Evolutionary conservation across 140 eudicot species (phyloP), one percentile per base, ranked within the genome.

Genomic region (Senecio squalidus): DNA sequence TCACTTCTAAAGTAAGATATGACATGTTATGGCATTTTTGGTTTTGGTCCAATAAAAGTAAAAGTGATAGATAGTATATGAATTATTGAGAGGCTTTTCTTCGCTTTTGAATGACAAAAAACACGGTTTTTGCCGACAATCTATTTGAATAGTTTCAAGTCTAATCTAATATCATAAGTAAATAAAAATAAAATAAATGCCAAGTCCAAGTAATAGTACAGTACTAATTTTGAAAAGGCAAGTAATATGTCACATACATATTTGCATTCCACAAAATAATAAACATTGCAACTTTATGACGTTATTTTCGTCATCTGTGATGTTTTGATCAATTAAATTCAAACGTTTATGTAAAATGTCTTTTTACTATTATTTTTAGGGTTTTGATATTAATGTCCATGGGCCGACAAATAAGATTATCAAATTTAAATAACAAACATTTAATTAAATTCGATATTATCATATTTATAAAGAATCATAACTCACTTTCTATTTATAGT

Each of bases 71-170:
- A n/a, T n/a, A n/a, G n/a, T n/a, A n/a, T n/a, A n/a, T n/a, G 11
- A 25, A 25, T 44, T 26, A 43, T 62, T 17, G 33, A 14, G 11
- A 14, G 46, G 39, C 18, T 16, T 44, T 3, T 28, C 11, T 8
- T 64, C 9, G 31, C 17, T 60, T 59, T 40, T 60, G 34, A 25
- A 22, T 49, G 15, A 45, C 6, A 48, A 23, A 33, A 52, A 26
- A 26, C 7, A 26, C 5, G 2, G 46, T n/a, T 17, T 40, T 39
- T 40, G 55, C 71, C 63, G 72, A 53, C 72, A 66, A 39, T 28
- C 18, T 24, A 66, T 66, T 53, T 66, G 21, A 9, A 11, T 14
- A 28, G 38, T 4, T 24, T 64, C 38, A 33, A 23, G 11, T 23
- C 7, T 17, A 34, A 17, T 49, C 48, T 31, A n/a, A n/a, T n/a